Evolutionary conservation across 1,284 basidiomycete species (phyloP).

Genomic region (Malassezia slooffiae): DNA sequence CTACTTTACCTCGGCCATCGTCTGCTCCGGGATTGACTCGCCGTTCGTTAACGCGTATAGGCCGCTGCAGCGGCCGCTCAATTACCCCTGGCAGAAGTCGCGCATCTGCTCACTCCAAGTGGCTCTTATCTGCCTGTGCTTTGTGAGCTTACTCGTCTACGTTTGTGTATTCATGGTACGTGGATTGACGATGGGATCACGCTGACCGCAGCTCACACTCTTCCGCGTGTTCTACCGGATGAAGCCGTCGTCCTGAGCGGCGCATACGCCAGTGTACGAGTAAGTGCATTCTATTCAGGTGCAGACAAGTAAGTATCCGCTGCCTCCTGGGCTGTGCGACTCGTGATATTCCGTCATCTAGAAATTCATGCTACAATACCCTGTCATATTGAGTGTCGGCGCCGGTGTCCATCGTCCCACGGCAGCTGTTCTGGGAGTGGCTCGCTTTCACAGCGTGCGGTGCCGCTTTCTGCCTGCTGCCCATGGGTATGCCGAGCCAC

Average conservation of each 20-base stretch:
- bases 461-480: too few species aligned
- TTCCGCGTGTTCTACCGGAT: conserved; percentile 31
- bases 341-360: too few species aligned
- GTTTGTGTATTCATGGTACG: conserved; percentile 35
- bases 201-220: conserved; percentile 17
- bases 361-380: too few species aligned
- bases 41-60: conserved; percentile 53
- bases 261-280: too few species aligned
- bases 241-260: neutral
- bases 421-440: too few species aligned
- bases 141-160: conserved; percentile 49
- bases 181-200: neutral
- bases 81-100: conserved; percentile 46
- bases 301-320: too few species aligned
- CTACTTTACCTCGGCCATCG: conserved; percentile 72
- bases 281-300: neutral
- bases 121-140: conserved; percentile 49
- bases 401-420: too few species aligned
- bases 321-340: too few species aligned
- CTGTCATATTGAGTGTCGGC: too few species aligned
- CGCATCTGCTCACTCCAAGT: conserved; percentile 53
- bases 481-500: too few species aligned
- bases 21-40: conserved; percentile 51
- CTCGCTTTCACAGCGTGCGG: too few species aligned
- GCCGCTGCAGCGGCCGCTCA: conserved; percentile 46